Conservation (phyloP, 2,329 filamentous ascomycete genomes). For the Fusarium floridanum region DNA sequence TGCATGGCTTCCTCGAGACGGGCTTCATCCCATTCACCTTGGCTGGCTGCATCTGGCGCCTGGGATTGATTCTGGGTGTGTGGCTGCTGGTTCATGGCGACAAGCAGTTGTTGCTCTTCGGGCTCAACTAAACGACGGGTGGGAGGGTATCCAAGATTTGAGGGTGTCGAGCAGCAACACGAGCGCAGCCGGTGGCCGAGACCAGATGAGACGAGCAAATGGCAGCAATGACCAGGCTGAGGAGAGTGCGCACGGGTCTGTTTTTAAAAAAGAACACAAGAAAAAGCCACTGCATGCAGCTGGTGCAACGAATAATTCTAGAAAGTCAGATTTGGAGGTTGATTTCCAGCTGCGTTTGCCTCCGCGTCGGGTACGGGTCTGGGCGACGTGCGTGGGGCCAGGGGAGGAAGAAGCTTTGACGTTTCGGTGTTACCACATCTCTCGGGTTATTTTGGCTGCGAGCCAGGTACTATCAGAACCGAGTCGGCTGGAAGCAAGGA, state of each 20-base stretch:
- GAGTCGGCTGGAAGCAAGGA: conserved; percentile 33
- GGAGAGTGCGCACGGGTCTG: conserved; percentile 17
- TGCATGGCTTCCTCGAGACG: conserved; percentile 63
- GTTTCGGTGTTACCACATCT: conserved; percentile 32
- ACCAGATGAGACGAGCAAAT: conserved; percentile 13
- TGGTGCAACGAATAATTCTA: conserved; percentile 38
- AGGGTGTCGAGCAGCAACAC: conserved; percentile 32
- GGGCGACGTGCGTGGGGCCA: conserved; percentile 42
- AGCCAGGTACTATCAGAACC: conserved; percentile 16
- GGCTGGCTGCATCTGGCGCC: conserved; percentile 37
- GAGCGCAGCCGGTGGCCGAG: conserved; percentile 21
- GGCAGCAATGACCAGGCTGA: conserved; percentile 20
- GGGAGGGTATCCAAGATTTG: conserved; percentile 20
- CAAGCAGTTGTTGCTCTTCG: conserved; percentile 14
- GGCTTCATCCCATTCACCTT: conserved; percentile 61
- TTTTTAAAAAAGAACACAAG: conserved; percentile 19
- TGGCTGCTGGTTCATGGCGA: conserved; percentile 41
- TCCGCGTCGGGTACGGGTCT: conserved; percentile 25
- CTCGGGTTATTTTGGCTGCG: conserved; percentile 23
- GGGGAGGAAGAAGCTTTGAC: conserved; percentile 43
- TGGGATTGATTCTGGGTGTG: conserved; percentile 33
- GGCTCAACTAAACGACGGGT: conserved; percentile 4
- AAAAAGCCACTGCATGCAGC: conserved; percentile 11
- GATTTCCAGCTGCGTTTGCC: conserved; percentile 10
- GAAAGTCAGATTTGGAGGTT: conserved; percentile 31